phyloP scores from a whole-genome alignment of 2,329 filamentous ascomycete species.

The Colletotrichum ledebouriae region DNA sequence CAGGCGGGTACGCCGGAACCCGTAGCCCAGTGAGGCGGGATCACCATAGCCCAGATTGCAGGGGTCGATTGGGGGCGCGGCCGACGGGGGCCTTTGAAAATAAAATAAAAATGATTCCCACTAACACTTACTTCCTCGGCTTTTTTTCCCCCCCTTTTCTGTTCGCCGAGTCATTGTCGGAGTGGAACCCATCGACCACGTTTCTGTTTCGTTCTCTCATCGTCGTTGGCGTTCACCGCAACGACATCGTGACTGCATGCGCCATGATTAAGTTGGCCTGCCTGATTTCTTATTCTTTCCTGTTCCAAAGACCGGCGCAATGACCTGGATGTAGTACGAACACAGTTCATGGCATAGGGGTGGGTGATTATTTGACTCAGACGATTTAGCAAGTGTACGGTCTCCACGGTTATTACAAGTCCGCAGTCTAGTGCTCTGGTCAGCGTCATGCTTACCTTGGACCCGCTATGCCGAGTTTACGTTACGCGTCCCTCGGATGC shows the following conservation, averaged over 20 bases:
- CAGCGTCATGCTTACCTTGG: neutral
- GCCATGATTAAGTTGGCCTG: too few species aligned
- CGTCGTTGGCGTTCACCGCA: constrained; percentile 7
- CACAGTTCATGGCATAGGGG: neutral
- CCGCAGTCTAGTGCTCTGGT: neutral
- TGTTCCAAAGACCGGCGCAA: neutral
- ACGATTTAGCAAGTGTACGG: too few species aligned
- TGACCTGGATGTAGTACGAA: constrained; percentile 1
- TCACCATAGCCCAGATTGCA: neutral
- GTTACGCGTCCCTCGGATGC: constrained; percentile 32
- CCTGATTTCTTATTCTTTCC: too few species aligned
- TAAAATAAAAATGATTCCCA: neutral
- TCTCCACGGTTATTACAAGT: too few species aligned
- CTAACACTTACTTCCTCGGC: neutral
- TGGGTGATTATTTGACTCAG: too few species aligned
- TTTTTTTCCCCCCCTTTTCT: neutral
- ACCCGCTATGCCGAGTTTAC: constrained; percentile 21
- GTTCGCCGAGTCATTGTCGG: constrained; percentile 2
- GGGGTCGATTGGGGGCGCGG: neutral
- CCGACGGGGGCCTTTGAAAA: constrained; percentile 5
- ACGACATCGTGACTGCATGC: too few species aligned
- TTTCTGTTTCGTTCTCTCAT: neutral
- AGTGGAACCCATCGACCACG: neutral
- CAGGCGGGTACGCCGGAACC: constrained; percentile 29
- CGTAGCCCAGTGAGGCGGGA: constrained; percentile 26